Base-by-base conservation (phyloP, 1,139 yeast genomes). In the Geotrichum reessii region DNA sequence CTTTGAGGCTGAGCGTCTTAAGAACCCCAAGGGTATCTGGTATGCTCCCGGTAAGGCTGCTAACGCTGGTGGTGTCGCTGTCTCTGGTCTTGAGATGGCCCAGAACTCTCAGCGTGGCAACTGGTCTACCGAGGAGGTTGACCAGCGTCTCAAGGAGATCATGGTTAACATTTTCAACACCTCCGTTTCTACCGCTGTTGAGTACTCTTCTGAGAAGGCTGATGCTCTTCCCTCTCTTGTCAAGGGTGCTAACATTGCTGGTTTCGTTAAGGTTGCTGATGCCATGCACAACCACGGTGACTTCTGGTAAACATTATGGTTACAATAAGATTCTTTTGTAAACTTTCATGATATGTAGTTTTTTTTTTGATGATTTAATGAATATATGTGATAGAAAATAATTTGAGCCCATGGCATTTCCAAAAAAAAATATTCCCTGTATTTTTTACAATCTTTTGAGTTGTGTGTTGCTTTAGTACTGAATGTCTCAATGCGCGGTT, bases 31-130 rank as follows among this genome's bases (percentile, higher is more conserved):
- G 64, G 81, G 86, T 66, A 89, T 91, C 76, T 93, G 98, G 98
- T 92, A 92, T 78, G 98, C 96, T 70, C 97, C 97, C 74, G 98
- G 98, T 78, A 93, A 93, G 84, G 97, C 97, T 70, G 95, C 98
- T 73, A 93, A 93, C 85, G 87, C 95, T 80, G 98, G 98, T 80
- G 99, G 98, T 85, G 99, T 93, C 70, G 96, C 97, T 62, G 97
- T 92, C 62, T 90, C 97, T 63, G 98, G 98, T 74, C 84, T 93
- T 68, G 99, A 93, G 82, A 93, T 93, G 98, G 97, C 98, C 64
- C 99, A 93, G 81, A 93, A 93, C 88, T 90, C 97, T 62, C 95
- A 87, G 76, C 88, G 98, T 81, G 84, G 86, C 66, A 77, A 78
- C 66, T 91, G 97, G 97, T 82, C 95, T 63, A 69, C 83, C 63